Percentiles rank a stretch among this genome's conserved stretches.
phyloP scores from a whole-genome alignment of 768 basidiomycete species.

The Calocera cornea region DNA sequence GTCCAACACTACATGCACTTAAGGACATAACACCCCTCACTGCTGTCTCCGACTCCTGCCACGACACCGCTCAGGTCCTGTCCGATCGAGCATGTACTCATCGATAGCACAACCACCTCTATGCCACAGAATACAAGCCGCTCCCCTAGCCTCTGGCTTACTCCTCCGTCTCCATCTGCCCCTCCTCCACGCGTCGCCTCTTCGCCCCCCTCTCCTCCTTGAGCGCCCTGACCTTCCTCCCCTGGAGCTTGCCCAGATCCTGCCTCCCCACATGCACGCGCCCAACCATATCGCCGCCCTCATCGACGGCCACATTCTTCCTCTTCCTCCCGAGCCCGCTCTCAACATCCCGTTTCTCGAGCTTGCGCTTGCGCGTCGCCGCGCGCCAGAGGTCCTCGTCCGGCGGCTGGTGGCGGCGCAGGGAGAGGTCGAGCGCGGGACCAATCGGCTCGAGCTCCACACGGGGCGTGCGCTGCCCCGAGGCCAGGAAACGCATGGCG shows the following conservation, averaged over 20 bases:
- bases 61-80: too few relatives aligned
- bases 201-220: constrained; percentile 28
- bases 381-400: constrained; percentile 68
- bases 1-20: too few relatives aligned
- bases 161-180: too few relatives aligned
- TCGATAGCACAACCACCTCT: too few relatives aligned
- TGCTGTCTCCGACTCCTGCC: too few relatives aligned
- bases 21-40: too few relatives aligned
- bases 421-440: constrained; percentile 67
- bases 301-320: constrained; percentile 93
- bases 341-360: constrained; percentile 79
- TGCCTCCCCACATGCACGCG: constrained; percentile 80
- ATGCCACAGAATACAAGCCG: too few relatives aligned
- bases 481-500: constrained; percentile 54
- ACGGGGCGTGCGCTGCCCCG: constrained; percentile 67
- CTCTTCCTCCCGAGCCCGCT: constrained; percentile 79
- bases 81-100: too few relatives aligned
- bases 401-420: constrained; percentile 61
- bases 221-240: constrained; percentile 93
- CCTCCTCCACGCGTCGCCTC: constrained; percentile 16
- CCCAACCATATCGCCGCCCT: constrained; percentile 93
- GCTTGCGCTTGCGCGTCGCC: constrained; percentile 70
- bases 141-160: too few relatives aligned
- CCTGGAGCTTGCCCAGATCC: constrained; percentile 74
- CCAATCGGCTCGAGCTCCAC: constrained; percentile 82